Evolutionary conservation across 768 basidiomycete genomes (phyloP).

Genomic region (Kwoniella europaea): DNA sequence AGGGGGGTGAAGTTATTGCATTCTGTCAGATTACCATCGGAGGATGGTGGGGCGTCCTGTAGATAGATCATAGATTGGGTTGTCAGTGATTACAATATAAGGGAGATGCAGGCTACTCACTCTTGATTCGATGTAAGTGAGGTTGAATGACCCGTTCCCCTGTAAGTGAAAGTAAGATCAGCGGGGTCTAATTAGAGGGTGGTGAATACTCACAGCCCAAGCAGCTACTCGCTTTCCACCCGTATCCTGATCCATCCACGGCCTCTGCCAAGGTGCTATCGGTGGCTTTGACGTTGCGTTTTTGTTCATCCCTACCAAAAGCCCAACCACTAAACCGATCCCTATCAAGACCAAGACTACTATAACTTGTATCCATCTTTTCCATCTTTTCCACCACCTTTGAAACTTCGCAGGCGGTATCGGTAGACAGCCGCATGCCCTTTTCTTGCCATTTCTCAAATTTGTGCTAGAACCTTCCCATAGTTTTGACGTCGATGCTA

Average conservation of each 20-base stretch:
- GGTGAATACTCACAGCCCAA: conserved; percentile 30
- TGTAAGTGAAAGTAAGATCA: conserved; percentile 3
- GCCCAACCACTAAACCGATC: conserved; percentile 40
- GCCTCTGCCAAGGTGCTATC: conserved; percentile 14
- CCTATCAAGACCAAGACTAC: conserved; percentile 32
- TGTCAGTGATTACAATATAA: neutral
- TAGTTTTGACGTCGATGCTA: conserved; percentile 31
- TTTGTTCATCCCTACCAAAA: conserved; percentile 38
- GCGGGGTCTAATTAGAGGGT: neutral
- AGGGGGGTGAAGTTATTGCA: conserved; percentile 46
- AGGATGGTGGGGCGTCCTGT: conserved; percentile 42
- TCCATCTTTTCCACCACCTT: conserved; percentile 37
- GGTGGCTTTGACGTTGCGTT: neutral
- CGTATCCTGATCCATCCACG: conserved; percentile 31
- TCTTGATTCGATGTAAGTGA: conserved; percentile 39
- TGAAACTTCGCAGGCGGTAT: conserved; percentile 5
- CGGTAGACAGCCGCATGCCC: conserved; percentile 8
- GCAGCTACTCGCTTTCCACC: conserved; percentile 29
- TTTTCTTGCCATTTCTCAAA: neutral
- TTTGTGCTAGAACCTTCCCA: conserved; percentile 34
- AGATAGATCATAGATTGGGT: too few relatives aligned
- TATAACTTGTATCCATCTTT: conserved; percentile 36
- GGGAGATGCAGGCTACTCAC: conserved; percentile 26
- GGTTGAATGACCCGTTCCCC: conserved; percentile 25
- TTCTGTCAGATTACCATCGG: conserved; percentile 40